Base-by-base conservation (phyloP, 1,284 basidiomycete genomes). In the Coriolopsis trogii region DNA sequence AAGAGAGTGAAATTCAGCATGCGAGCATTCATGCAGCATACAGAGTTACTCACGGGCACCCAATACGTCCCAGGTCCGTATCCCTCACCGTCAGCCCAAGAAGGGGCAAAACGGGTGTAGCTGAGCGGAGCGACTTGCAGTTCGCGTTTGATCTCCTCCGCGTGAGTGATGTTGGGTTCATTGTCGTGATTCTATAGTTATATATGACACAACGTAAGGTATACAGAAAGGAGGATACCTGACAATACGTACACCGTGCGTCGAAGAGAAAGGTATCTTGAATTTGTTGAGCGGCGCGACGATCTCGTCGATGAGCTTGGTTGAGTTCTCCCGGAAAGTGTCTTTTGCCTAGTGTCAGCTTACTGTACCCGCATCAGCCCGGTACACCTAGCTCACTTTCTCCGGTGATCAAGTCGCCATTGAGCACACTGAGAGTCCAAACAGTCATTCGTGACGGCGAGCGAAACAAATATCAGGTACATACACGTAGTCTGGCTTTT, bases 321-420 rank as follows among this genome's bases (percentile, higher is more conserved):
- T 67, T 4, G 66, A 67, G 45, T 67, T 66, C 56, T 66, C 59
- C 6, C 65, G 74, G 69, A 87, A 87, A 0, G 84, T 84, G 58
- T 86, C 84, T 87, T 38, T 15, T 6, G 9, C 2, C 21, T 1
- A 16, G n/a, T 3, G 20, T 34, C 13, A 44, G 30, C 15, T 25
- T n/a, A 29, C 15, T 12, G 28, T 8, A 7, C 28, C 7, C 26
- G 5, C 42, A 16, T 13, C 16, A 1, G 2, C 10, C 6, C n/a
- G 21, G n/a, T 16, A 4, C 10, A 8, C 3, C 9, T 7, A 9
- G 40, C 76, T 46, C 52, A 84, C 84, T 76, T 69, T 85, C 83
- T n/a, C 84, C 84, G 0, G 85, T 87, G 24, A 87, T 80, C 46
- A 85, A 67, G 55, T 87, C 84, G 0, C 84, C 84, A 53, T 85